Evolutionary conservation across 176 grass and related monocot genomes (phyloP).

Genomic region (Carex myosuroides): DNA sequence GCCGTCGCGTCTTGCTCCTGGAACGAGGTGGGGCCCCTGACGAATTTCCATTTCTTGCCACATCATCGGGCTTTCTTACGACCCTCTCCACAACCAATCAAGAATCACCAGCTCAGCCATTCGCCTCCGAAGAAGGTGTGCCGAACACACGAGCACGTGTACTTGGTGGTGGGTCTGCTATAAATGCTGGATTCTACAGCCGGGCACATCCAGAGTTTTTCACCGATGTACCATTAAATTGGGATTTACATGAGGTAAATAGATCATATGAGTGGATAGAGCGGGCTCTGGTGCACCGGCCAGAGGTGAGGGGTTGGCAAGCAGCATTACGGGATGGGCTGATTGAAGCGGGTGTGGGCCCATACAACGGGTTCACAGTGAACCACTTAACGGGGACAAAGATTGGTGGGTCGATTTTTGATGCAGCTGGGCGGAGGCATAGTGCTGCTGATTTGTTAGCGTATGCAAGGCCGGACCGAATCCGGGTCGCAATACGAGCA

Average conservation of each 20-base stretch:
- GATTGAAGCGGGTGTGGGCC: slow-evolving; percentile 64
- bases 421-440: slow-evolving; percentile 47
- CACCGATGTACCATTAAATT: slow-evolving; percentile 27
- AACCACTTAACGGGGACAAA: slow-evolving; percentile 66
- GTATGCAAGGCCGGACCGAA: slow-evolving; percentile 39
- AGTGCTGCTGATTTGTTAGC: slow-evolving; percentile 69
- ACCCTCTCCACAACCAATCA: slow-evolving; percentile 55
- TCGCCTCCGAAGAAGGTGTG: slow-evolving; percentile 50
- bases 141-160: slow-evolving; percentile 56
- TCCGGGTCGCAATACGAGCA: slow-evolving; percentile 52
- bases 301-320: slow-evolving; percentile 54
- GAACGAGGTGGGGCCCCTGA: slow-evolving; percentile 57
- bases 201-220: slow-evolving; percentile 58
- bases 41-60: slow-evolving; percentile 54
- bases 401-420: slow-evolving; percentile 70
- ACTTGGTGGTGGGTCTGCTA: slow-evolving; percentile 47
- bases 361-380: slow-evolving; percentile 70
- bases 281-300: slow-evolving; percentile 46
- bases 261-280: slow-evolving; percentile 78
- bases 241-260: slow-evolving; percentile 62
- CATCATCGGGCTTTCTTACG: slow-evolving; percentile 44
- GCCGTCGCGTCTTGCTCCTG: slow-evolving; percentile 44
- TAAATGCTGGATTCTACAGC: slow-evolving; percentile 86
- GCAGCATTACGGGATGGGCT: slow-evolving; percentile 48
- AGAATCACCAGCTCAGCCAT: slow-evolving; percentile 36